Evolutionary conservation across 148 eudicot genomes (phyloP), one percentile per base, ranked within the genome.

Genomic region (Linanthus parryae): DNA sequence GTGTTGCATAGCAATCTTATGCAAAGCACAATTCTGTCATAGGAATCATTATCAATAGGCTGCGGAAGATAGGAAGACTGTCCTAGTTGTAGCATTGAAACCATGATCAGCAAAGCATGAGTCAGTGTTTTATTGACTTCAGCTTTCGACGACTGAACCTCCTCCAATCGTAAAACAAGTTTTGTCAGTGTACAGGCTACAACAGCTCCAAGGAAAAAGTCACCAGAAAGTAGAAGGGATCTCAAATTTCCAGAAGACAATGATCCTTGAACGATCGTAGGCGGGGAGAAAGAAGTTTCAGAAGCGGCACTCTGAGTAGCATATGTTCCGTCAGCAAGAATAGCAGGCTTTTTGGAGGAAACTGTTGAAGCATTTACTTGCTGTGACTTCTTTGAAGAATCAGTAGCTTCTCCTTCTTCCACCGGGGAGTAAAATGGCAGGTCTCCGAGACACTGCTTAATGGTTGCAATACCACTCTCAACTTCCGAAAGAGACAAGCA

Each of bases 281-380:
- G 88, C 37, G 95, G 75, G 9, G 92, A 69, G 70, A 80, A 69
- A 59, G 81, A 82, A 70, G 97, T 82, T 67, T 90, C 95, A 41
- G 81, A 59, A 23, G 97, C 95, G 60, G 92, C 97, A 71, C 97
- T 90, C 61, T 90, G 95, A 44, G 97, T 90, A 54, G 97, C 95
- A 58, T 90, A 90, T 25, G 97, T 90, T 42, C 97, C 97, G 71
- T 90, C 97, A 22, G 95, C 88, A 71, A 90, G 95, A 54, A 90
- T 77, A 18, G 84, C 88, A 49, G 97, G 97, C 73, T 84, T 83
- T 58, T 83, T 80, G 54, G 92, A 85, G 30, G 91, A 82, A 8
- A 77, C 68, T 20, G 97, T 89, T 48, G 72, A 75, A 36, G 82
- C 61, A 62, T 69, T 89, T 29, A 72, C 83, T 44, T 71, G 78